Percentiles rank a stretch among this genome's conserved stretches.
Evolutionary conservation across 352 stramenopile species (phyloP).

Genomic region (Salisapilia sapeloensis): DNA sequence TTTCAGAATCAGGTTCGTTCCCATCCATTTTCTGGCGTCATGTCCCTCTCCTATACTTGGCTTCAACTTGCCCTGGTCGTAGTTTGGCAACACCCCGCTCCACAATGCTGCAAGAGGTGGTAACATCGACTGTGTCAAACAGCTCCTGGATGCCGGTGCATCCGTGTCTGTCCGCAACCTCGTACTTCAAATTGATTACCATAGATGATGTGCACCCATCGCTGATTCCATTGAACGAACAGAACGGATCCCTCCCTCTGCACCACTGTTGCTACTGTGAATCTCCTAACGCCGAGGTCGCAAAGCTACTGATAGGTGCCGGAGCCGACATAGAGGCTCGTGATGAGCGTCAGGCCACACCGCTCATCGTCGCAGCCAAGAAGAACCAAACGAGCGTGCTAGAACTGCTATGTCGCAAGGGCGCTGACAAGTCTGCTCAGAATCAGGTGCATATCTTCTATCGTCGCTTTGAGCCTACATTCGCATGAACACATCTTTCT

Average conservation of each 20-base stretch:
- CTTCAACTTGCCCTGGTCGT: neutral
- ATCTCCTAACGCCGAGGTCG: constrained; percentile 23
- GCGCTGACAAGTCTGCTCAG: constrained; percentile 25
- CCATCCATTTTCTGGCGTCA: neutral
- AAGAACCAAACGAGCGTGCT: constrained; percentile 53
- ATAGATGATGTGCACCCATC: too few species aligned
- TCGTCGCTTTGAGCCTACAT: neutral
- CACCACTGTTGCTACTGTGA: constrained; percentile 73
- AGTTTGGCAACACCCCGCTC: constrained; percentile 69
- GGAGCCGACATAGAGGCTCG: constrained; percentile 39
- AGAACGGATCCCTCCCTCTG: constrained; percentile 56
- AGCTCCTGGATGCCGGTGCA: constrained; percentile 31
- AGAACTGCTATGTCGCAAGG: constrained; percentile 23
- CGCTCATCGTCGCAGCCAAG: constrained; percentile 54
- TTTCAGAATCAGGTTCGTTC: constrained; percentile 30
- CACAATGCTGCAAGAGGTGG: constrained; percentile 54
- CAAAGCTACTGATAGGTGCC: constrained; percentile 32
- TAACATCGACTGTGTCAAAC: constrained; percentile 18
- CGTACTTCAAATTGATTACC: too few species aligned
- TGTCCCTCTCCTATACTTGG: too few species aligned
- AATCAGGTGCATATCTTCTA: constrained; percentile 10
- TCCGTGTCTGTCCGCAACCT: constrained; percentile 26
- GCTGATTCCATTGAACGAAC: too few species aligned
- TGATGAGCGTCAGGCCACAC: constrained; percentile 41
- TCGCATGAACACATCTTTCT: too few species aligned